phyloP scores from a whole-genome alignment of 2,329 filamentous ascomycete genomes.

The Penicillium sp. region DNA sequence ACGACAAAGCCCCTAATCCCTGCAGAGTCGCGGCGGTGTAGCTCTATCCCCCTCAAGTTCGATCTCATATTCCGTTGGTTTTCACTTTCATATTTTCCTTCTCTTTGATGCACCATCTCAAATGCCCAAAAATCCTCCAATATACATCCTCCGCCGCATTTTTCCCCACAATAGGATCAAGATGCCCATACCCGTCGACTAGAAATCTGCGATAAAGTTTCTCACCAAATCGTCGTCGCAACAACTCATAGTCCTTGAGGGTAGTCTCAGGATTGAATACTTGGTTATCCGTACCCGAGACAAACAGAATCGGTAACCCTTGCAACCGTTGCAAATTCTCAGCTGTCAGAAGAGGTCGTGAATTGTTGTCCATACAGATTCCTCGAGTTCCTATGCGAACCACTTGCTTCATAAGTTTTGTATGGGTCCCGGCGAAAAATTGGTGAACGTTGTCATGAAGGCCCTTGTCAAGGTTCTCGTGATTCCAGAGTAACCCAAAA shows the following conservation, averaged over 20 bases:
- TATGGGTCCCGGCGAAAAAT: conserved; percentile 32
- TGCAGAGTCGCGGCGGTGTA: not conserved
- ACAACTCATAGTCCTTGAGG: conserved; percentile 21
- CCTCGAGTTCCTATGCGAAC: conserved; percentile 20
- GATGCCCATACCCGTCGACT: conserved; percentile 26
- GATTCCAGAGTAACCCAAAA: conserved; percentile 39
- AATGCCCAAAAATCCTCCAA: conserved; percentile 11
- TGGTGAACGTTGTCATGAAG: conserved; percentile 30
- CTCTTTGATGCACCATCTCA: not conserved
- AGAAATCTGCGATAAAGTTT: conserved; percentile 18
- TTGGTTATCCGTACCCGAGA: conserved; percentile 26
- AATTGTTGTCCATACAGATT: not conserved
- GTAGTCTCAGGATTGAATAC: conserved; percentile 28
- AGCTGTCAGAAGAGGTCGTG: conserved; percentile 6
- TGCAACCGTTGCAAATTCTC: conserved; percentile 13
- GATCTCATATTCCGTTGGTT: not conserved
- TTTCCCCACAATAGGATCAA: conserved; percentile 28
- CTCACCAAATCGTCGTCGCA: conserved; percentile 22
- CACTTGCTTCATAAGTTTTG: conserved; percentile 30
- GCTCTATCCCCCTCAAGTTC: not conserved
- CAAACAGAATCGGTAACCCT: conserved; percentile 26
- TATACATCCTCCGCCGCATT: conserved; percentile 18
- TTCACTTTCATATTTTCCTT: not conserved
- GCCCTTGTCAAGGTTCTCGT: conserved; percentile 33
- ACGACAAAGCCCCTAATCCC: not conserved